Base-by-base conservation (phyloP, 164 flowering plant species). In the Magnolia sinica region DNA sequence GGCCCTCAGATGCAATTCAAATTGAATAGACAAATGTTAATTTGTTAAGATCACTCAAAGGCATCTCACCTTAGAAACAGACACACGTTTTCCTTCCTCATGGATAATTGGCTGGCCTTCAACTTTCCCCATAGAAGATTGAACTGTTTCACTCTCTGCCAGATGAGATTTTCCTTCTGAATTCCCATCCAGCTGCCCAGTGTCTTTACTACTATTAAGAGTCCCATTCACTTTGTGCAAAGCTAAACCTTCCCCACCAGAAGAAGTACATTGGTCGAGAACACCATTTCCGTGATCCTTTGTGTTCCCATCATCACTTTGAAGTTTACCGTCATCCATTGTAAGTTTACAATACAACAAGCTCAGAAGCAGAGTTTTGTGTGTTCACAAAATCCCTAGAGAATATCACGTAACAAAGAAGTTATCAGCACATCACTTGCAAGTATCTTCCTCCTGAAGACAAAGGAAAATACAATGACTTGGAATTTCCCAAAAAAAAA, bases 261-360 rank as follows among this genome's bases (percentile, higher is more conserved):
- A 27, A 8, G 55, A 77, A 59, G 77, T 73, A 80, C 50, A 27
- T n/a, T 82, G 77, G 50, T 76, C 77, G 71, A 74, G 80, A 73
- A 61, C 83, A 52, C 87, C 90, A 83, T 88, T 89, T 78, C 78
- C 84, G 78, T 71, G 83, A 73, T 52, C 73, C 59, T 20, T 72
- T 63, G 81, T 84, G 70, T 63, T 80, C 76, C 82, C 85, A 68
- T 75, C 77, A 27, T 37, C 70, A 37, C 73, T 58, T 19, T 68
- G 64, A 68, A 81, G 76, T 73, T 50, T 76, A 71, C 80, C 84
- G 67, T 70, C 75, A 76, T 89, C 94, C 92, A 89, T 92, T 77
- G 58, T 68, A 67, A 70, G 70, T 86, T 83, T 77, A 72, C 68
- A 71, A 73, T 31, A 14, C 50, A 68, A 73, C 29, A 70, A 50